These are phyloP conservation scores for Geum urbanum DNA, from an alignment of 306 rosid species.

Conservation along the genomic window DNA sequence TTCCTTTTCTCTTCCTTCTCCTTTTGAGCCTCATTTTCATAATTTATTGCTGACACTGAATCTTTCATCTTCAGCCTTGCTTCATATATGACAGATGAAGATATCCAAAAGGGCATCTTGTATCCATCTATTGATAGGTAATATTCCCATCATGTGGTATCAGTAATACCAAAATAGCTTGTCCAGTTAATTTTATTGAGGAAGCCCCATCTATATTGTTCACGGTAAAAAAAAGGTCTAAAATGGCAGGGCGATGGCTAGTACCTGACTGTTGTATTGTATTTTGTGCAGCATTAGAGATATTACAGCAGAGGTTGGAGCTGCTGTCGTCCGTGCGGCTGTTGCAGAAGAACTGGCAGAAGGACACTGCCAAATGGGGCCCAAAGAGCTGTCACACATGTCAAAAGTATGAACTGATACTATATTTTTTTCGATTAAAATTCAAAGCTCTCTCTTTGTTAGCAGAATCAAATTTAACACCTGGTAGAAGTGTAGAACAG, in stretches of 20 bases:
- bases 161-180: not conserved
- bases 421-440: not conserved
- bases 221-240: not conserved
- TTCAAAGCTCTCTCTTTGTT: not conserved
- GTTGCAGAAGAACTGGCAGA: conserved; percentile 76
- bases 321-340: conserved; percentile 79
- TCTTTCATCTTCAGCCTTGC: conserved; percentile 65
- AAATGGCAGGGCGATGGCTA: not conserved
- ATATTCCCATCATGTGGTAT: conserved; percentile 13
- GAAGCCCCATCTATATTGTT: not conserved
- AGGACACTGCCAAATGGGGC: conserved; percentile 63
- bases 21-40: not conserved
- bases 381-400: conserved; percentile 63
- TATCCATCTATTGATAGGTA: conserved; percentile 83
- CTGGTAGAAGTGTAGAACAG: not conserved
- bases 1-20: not conserved
- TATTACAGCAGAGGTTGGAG: conserved; percentile 85
- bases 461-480: not conserved
- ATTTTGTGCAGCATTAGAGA: conserved; percentile 61
- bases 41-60: conserved; percentile 39
- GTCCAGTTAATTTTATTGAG: not conserved
- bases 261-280: conserved; percentile 17
- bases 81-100: conserved; percentile 85
- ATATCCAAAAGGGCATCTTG: conserved; percentile 62
- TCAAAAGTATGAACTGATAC: conserved; percentile 51